Conservation (phyloP, 768 basidiomycete genomes). For the Hortiboletus campestris region DNA sequence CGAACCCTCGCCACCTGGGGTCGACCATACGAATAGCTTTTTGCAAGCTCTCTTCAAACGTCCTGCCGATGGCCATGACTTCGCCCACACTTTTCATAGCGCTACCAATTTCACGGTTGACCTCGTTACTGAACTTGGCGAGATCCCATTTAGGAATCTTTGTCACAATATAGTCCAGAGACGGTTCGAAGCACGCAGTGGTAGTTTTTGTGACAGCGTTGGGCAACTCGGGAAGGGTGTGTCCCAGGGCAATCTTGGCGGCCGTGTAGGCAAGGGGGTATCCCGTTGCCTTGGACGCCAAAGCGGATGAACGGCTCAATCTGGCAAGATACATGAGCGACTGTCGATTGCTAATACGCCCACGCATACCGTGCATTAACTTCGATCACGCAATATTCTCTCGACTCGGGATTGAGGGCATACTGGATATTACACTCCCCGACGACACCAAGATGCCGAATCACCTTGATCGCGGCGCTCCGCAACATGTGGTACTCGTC, state of each 20-base stretch:
- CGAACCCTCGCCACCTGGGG: slow-evolving; percentile 95
- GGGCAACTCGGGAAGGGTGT: slow-evolving; percentile 95
- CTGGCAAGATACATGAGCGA: slow-evolving; percentile 31
- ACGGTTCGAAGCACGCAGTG: slow-evolving; percentile 98
- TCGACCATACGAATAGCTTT: slow-evolving; percentile 98
- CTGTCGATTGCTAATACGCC: not conserved
- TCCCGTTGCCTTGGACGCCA: slow-evolving; percentile 98
- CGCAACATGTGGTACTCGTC: slow-evolving; percentile 99
- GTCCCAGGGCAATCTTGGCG: slow-evolving; percentile 96
- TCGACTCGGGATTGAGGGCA: slow-evolving; percentile 87
- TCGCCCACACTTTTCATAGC: slow-evolving; percentile 99
- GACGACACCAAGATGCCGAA: slow-evolving; percentile 86
- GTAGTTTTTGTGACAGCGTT: slow-evolving; percentile 99
- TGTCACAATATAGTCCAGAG: slow-evolving; percentile 97
- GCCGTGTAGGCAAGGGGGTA: slow-evolving; percentile 99
- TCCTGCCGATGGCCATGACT: slow-evolving; percentile 99
- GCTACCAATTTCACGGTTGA: slow-evolving; percentile 92
- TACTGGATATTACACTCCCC: slow-evolving; percentile 99
- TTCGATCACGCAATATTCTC: slow-evolving; percentile 98
- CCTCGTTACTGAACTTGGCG: slow-evolving; percentile 93
- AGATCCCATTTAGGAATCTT: slow-evolving; percentile 99
- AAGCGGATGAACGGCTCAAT: slow-evolving; percentile 84
- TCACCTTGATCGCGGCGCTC: slow-evolving; percentile 94
- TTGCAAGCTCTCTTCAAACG: slow-evolving; percentile 97
- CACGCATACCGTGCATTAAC: slow-evolving; percentile 79